Conservation (phyloP, 768 basidiomycete species). For the Tulasnella sp. region DNA sequence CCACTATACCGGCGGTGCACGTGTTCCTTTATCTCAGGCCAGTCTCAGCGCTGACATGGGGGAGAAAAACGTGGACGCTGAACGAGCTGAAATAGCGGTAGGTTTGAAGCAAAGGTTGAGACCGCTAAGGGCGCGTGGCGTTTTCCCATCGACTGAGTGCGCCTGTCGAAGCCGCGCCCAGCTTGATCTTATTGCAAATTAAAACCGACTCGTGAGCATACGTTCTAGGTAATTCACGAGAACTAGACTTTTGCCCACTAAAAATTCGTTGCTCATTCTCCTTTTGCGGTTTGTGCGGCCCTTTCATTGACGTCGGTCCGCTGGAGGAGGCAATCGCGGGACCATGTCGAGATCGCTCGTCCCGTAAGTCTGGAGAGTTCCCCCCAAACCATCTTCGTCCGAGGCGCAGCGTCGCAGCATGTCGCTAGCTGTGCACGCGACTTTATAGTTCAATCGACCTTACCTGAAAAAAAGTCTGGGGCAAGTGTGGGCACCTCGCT, state of each 20-base stretch:
- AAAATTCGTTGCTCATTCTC: neutral
- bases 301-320: neutral
- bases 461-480: neutral
- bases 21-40: neutral
- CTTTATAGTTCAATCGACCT: slow-evolving; percentile 13
- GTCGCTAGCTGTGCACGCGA: slow-evolving; percentile 2
- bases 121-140: neutral
- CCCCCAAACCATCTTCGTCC: slow-evolving; percentile 10
- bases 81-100: neutral
- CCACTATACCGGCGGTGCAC: neutral
- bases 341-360: slow-evolving; percentile 1
- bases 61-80: neutral
- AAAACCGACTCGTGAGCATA: neutral
- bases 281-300: slow-evolving; percentile 10
- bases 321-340: neutral
- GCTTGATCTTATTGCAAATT: neutral
- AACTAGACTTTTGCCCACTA: neutral
- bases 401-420: slow-evolving; percentile 8
- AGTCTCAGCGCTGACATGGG: neutral
- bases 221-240: neutral
- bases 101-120: neutral
- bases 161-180: neutral
- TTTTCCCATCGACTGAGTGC: neutral
- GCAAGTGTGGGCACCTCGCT: slow-evolving; percentile 12
- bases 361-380: slow-evolving; percentile 7